These are phyloP conservation scores for Lotmaria passim DNA, from an alignment of 208 protist genomes.

Conservation along the genomic window DNA sequence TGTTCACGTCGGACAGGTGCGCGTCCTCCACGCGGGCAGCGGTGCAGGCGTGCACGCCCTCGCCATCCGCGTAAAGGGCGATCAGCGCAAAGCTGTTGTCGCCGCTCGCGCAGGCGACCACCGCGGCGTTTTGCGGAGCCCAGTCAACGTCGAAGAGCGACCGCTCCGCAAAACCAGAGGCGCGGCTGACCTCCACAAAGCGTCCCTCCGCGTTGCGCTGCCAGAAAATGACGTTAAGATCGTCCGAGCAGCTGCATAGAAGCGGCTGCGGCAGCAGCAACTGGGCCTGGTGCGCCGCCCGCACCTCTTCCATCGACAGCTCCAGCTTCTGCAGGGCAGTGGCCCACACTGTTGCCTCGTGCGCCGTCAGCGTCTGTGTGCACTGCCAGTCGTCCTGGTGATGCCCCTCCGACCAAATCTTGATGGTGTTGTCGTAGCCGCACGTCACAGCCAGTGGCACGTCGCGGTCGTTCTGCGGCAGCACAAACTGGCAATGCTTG, in stretches of 20 bases:
- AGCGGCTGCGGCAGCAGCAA: constrained; percentile 44
- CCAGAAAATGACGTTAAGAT: constrained; percentile 74
- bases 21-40: constrained; percentile 51
- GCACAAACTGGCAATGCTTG: constrained; percentile 85
- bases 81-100: constrained; percentile 87
- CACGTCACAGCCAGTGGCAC: constrained; percentile 74
- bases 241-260: constrained; percentile 82
- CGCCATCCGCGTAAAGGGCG: constrained; percentile 44
- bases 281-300: constrained; percentile 25
- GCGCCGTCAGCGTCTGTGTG: constrained; percentile 65
- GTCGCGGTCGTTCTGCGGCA: constrained; percentile 55
- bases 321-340: constrained; percentile 71
- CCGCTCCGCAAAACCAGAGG: constrained; percentile 63
- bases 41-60: constrained; percentile 41
- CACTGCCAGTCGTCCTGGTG: constrained; percentile 91
- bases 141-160: constrained; percentile 80
- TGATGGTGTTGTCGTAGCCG: constrained; percentile 88
- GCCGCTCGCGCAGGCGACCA: constrained; percentile 82
- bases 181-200: constrained; percentile 44
- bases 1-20: constrained; percentile 84
- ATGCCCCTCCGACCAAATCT: constrained; percentile 70
- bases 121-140: constrained; percentile 43
- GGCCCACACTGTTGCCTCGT: constrained; percentile 89
- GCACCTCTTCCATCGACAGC: constrained; percentile 45
- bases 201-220: constrained; percentile 39